A percentile compares a stretch with the other conserved stretches of the same genome.
Conservation (phyloP, 1,284 basidiomycete genomes). For the Ustilago bromivora region DNA sequence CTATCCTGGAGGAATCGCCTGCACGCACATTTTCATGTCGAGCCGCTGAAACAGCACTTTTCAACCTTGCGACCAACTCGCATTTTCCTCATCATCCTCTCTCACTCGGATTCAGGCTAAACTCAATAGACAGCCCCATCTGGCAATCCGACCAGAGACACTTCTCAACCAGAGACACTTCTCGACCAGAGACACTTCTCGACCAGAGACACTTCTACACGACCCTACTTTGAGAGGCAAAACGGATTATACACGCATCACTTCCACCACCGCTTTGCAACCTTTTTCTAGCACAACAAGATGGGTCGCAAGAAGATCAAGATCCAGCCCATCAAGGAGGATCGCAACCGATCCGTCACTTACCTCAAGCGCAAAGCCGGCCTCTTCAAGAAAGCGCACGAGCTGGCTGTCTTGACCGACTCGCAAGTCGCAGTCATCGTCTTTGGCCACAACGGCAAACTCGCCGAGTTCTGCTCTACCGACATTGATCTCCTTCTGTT, state of each 20-base stretch:
- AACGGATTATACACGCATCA: conserved; percentile 13
- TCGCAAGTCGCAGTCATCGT: conserved; percentile 80
- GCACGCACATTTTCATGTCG: background rate
- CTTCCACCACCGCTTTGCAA: background rate
- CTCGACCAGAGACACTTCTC: background rate
- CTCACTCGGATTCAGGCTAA: background rate
- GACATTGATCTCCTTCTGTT: conserved; percentile 60
- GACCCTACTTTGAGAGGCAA: conserved; percentile 2
- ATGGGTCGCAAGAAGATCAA: conserved; percentile 92
- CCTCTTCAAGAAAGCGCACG: conserved; percentile 90
- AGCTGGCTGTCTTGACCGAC: conserved; percentile 82
- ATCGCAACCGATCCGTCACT: conserved; percentile 88
- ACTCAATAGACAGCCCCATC: background rate
- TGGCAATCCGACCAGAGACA: background rate
- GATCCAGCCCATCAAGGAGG: conserved; percentile 87
- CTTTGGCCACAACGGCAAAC: conserved; percentile 72
- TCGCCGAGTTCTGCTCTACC: conserved; percentile 64
- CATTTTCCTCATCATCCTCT: background rate
- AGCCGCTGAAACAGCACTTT: background rate
- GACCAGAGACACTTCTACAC: background rate
- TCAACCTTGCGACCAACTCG: background rate
- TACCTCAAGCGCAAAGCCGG: conserved; percentile 92
- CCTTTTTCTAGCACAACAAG: conserved; percentile 4
- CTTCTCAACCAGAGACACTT: background rate
- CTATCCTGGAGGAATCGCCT: background rate